Percentiles rank a stretch among this genome's conserved stretches.
Conservation (phyloP, 306 rosid genomes). For the Betula pendula region DNA sequence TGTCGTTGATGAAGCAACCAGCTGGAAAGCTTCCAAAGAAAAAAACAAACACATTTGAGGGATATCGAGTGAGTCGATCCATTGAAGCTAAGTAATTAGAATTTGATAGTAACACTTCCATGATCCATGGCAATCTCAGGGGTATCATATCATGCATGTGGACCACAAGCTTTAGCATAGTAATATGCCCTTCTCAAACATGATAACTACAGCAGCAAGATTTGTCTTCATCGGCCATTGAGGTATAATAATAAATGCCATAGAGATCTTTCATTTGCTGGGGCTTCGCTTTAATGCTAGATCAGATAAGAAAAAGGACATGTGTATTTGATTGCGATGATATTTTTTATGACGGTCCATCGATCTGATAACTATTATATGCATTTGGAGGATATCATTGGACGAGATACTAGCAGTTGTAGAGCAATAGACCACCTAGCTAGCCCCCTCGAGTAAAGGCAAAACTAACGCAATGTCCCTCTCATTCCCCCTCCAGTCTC, state of each 20-base stretch:
- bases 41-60: constrained; percentile 52
- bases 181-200: constrained; percentile 35
- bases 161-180: constrained; percentile 45
- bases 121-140: constrained; percentile 61
- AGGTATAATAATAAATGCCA: constrained; percentile 35
- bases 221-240: constrained; percentile 41
- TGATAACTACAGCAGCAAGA: constrained; percentile 34
- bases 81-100: constrained; percentile 54
- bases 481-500: constrained; percentile 30
- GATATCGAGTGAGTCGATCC: constrained; percentile 51
- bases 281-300: constrained; percentile 44
- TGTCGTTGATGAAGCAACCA: constrained; percentile 32
- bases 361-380: constrained; percentile 15
- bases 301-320: constrained; percentile 25
- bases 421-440: constrained; percentile 30
- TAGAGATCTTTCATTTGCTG: constrained; percentile 36
- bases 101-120: constrained; percentile 65
- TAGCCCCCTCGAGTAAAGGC: constrained; percentile 7
- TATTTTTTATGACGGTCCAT: constrained; percentile 33
- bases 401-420: constrained; percentile 18
- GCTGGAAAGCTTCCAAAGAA: constrained; percentile 43
- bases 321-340: too few species aligned
- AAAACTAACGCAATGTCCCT: constrained; percentile 30
- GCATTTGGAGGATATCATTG: constrained; percentile 28
- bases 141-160: constrained; percentile 49